Base-by-base conservation (phyloP, 73 alveolate genomes). In the Paramecium bursaria region DNA sequence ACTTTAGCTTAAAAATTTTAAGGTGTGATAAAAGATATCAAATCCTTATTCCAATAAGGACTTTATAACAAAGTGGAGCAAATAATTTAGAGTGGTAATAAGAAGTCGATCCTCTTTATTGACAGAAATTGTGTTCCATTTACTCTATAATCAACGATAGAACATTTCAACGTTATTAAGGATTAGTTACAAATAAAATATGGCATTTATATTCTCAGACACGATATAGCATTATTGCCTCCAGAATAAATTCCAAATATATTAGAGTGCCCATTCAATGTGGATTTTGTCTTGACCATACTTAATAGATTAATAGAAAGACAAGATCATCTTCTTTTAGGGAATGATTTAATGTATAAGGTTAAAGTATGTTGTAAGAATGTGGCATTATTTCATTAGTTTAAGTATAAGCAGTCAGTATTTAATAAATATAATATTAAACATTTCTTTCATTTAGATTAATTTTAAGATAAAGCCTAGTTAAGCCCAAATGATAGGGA, bases 91-190 rank as follows among this genome's bases (percentile, higher is more conserved):
- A 21, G 42, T 0, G 44, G 44, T 15, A 5, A 67, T 67, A 23
- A 67, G 21, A 67, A 67, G 22, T 42, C 60, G 5, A 57, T 67
- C 9, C 27, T 67, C 1, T 67, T 67, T 42, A 26, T 67, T 10
- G 82, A 67, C 44, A 4, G 82, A 67, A 67, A 67, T 19, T 67
- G 82, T 42, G 55, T 67, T 15, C 82, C 82, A 5, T 35, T 17
- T 67, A 39, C 60, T 1, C 13, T 67, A 39, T 15, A 3, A 3
- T 4, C 17, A 21, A 67, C 35, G 46, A 67, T 67, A 1, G 57
- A 67, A 0, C 22, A 42, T 67, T 53, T 42, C 19, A 35, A 21
- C 33, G 27, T 27, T 1, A 39, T 67, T 0, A 25, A 67, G 22
- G 33, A 22, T 3, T 53, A 67, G 19, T 25, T 67, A 11, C 17